Evolutionary conservation across 2,329 filamentous ascomycete species (phyloP), one percentile per base, ranked within the genome.

Genomic region (Harringtonia aguacate): DNA sequence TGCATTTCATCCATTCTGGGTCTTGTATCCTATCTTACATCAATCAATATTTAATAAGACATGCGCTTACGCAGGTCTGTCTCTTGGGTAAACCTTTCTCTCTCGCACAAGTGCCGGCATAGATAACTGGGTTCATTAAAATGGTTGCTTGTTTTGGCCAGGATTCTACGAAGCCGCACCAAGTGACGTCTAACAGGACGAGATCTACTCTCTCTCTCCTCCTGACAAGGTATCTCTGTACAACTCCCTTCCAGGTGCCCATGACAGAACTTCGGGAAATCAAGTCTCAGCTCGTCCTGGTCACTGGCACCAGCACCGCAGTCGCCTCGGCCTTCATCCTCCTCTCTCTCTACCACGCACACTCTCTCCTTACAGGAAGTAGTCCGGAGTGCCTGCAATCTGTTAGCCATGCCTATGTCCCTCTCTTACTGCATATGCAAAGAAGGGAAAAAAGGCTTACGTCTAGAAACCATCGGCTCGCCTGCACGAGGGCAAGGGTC

Each of bases 391-490:
- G 58, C 77, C 77, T 80, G 51, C 29, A n/a, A 10, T 9, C 12
- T n/a, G 36, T 44, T 20, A 35, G 20, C 14, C 7, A 10, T 17
- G 15, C 24, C 14, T 4, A 20, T 8, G 5, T 6, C n/a, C 35
- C 6, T 14, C 35, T 22, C n/a, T n/a, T n/a, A n/a, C n/a, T n/a
- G 17, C 14, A 31, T 12, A 10, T 24, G 21, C 30, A 15, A 22
- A 28, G 9, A 37, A 33, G 8, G 22, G n/a, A n/a, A n/a, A 30
- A 34, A 39, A 30, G 42, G 65, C 75, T 65, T 70, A 79, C 84
- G 81, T 73, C 92, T 84, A 61, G 92, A 97, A 52, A 98, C 92
- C 92, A 97, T 97, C 21, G 92, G 92, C 65, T 98, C 92, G 56
- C 92, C 92, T 54, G 92, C 90, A 66, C 92, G 81, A 46, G 92